Conservation (phyloP, 2,329 filamentous ascomycete species). For the Microdochium paspali region DNA sequence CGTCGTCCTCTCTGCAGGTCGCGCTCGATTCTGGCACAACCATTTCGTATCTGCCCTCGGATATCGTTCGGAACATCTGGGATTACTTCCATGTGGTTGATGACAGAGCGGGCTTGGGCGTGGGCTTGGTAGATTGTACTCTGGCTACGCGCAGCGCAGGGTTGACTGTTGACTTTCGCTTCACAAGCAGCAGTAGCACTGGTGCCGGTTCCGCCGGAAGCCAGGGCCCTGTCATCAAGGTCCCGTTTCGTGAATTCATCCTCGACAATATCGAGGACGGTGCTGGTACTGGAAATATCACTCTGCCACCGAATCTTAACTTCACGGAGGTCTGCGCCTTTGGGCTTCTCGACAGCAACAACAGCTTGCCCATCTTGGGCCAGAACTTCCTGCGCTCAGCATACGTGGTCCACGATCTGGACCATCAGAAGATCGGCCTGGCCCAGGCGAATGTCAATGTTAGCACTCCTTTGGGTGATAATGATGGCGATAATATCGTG, state of each 20-base stretch:
- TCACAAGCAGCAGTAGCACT: conserved; percentile 5
- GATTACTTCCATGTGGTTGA: conserved; percentile 26
- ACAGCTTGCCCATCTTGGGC: conserved; percentile 29
- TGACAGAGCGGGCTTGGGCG: conserved; percentile 22
- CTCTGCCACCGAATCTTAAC: conserved; percentile 19
- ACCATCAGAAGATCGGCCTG: conserved; percentile 38
- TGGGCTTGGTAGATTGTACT: conserved; percentile 29
- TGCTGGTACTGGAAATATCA: conserved; percentile 14
- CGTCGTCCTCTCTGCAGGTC: conserved; percentile 20
- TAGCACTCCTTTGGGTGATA: conserved; percentile 9
- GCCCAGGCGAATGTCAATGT: conserved; percentile 43
- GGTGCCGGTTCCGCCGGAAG: conserved; percentile 7
- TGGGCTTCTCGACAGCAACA: conserved; percentile 35
- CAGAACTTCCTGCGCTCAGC: conserved; percentile 37
- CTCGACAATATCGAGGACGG: conserved; percentile 19
- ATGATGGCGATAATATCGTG: conserved; percentile 27
- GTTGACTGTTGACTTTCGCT: conserved; percentile 23
- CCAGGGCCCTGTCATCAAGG: conserved; percentile 19
- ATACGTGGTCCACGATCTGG: conserved; percentile 47
- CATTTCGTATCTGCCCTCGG: conserved; percentile 51
- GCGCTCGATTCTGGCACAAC: conserved; percentile 62
- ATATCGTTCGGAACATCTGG: conserved; percentile 30
- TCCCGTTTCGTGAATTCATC: conserved; percentile 21
- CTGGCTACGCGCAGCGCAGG: conserved; percentile 17
- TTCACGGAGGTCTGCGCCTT: conserved; percentile 41